Conservation (phyloP, 805 yeast species). For the Wickerhamomyces bovis region DNA sequence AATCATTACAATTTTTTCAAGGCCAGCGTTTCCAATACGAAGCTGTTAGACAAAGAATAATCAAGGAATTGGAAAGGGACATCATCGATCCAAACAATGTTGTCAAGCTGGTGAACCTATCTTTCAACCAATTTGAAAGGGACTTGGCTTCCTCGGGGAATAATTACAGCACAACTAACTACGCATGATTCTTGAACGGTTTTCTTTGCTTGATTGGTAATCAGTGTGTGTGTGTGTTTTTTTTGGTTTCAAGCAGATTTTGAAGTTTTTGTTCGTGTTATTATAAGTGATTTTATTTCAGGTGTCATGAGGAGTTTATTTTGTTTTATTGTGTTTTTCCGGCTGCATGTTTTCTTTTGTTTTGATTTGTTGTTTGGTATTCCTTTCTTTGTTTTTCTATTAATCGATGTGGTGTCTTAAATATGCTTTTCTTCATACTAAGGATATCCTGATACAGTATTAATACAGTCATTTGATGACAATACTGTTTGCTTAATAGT, state of each 20-base stretch:
- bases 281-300: neutral
- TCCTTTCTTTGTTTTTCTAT: too few relatives aligned
- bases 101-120: slow-evolving; percentile 14
- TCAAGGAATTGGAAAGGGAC: slow-evolving; percentile 14
- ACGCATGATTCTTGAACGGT: neutral
- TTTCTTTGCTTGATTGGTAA: too few relatives aligned
- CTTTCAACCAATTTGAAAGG: slow-evolving; percentile 18
- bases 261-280: neutral
- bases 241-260: neutral
- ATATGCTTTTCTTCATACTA: neutral
- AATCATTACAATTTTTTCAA: slow-evolving; percentile 10
- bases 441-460: too few relatives aligned
- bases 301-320: neutral
- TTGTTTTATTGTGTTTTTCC: neutral
- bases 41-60: slow-evolving; percentile 9
- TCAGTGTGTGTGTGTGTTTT: too few relatives aligned
- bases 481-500: too few relatives aligned
- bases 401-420: neutral
- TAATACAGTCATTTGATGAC: neutral
- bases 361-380: too few relatives aligned
- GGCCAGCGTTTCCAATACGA: slow-evolving; percentile 21
- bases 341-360: too few relatives aligned
- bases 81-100: slow-evolving; percentile 6
- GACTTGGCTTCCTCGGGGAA: slow-evolving; percentile 7
- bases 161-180: neutral